Base-by-base conservation (phyloP, 2,329 filamentous ascomycete species). In the Aaosphaeria arxii region DNA sequence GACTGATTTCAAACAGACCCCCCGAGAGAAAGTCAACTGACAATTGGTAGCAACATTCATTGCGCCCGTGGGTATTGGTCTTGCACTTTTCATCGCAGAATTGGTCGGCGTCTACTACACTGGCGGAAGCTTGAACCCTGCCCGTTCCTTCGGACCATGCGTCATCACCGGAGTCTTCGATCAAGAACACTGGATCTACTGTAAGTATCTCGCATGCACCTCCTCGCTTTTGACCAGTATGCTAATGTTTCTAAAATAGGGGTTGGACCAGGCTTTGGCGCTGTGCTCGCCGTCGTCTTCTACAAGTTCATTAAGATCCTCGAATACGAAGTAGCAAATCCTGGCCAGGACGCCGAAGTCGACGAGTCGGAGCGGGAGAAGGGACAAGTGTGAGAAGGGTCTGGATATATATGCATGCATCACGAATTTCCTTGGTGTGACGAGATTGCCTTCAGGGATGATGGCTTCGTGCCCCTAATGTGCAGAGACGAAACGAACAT, bases 51-150 rank as follows among this genome's bases (percentile, higher is more conserved):
- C 82, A 4, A 89, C 86, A 0, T 88, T 81, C 61, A 71, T 89
- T 3, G 87, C 86, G 0, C 87, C 87, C 0, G 72, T 90, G 4
- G 86, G 84, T 9, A 88, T 91, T 58, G 88, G 87, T 1, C 71
- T 89, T 6, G 77, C 85, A 0, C 78, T 90, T 52, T 89, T 90
- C 68, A 78, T 89, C 46, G 72, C 72, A 0, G 75, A 82, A 49
- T 57, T 82, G 36, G 70, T 74, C 13, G 77, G 77, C 69, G 73
- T 76, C 24, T 75, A 69, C 61, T 76, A 73, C 57, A 76, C 73
- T 3, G 73, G 73, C 38, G 73, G 73, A 33, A 71, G 68, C 3
- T 64, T 76, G 29, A 77, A 77, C 46, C 74, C 74, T 6, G 74
- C 74, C 11, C 71, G 74, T 43, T 71, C 67, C 13, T 74, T 77